Conservation (phyloP, 495 filamentous ascomycete genomes). For the Tetracladium setigerum region DNA sequence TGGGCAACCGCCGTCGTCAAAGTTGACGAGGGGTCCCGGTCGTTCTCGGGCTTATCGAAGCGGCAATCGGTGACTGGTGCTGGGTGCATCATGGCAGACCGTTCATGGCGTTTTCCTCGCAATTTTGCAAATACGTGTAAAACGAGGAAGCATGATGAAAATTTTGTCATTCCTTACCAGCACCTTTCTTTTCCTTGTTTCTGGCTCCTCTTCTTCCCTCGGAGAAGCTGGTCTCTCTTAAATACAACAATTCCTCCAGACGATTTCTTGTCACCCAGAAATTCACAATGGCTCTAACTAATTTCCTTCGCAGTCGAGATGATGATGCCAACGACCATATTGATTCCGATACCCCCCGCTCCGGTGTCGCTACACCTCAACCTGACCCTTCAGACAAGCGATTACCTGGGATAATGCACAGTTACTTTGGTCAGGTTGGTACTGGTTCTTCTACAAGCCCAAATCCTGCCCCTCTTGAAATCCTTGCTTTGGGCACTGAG, state of each 20-base stretch:
- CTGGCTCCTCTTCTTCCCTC: slow-evolving; percentile 7
- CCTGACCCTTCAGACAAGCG: slow-evolving; percentile 87
- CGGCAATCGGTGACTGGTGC: slow-evolving; percentile 19
- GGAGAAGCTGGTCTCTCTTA: slow-evolving; percentile 10
- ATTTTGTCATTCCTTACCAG: background rate
- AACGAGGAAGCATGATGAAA: slow-evolving; percentile 1
- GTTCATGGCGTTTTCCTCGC: slow-evolving; percentile 8
- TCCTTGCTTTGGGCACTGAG: slow-evolving; percentile 31
- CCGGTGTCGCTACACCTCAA: slow-evolving; percentile 78
- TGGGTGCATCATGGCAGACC: slow-evolving; percentile 1
- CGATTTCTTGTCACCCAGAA: background rate
- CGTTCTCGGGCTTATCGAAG: slow-evolving; percentile 18
- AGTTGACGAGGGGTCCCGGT: slow-evolving; percentile 22
- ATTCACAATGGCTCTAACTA: slow-evolving; percentile 16
- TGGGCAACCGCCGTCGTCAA: slow-evolving; percentile 8
- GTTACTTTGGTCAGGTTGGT: slow-evolving; percentile 98
- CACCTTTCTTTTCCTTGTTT: background rate
- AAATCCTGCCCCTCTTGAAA: slow-evolving; percentile 33
- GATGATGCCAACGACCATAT: slow-evolving; percentile 72
- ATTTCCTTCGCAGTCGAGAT: slow-evolving; percentile 27
- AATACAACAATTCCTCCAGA: slow-evolving; percentile 10
- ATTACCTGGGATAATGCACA: slow-evolving; percentile 77
- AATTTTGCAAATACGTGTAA: slow-evolving; percentile 3
- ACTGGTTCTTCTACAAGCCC: slow-evolving; percentile 43
- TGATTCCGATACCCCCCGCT: slow-evolving; percentile 74